Evolutionary conservation across 331 rosid genomes (phyloP).

Genomic region (Pyracantha coccinea): DNA sequence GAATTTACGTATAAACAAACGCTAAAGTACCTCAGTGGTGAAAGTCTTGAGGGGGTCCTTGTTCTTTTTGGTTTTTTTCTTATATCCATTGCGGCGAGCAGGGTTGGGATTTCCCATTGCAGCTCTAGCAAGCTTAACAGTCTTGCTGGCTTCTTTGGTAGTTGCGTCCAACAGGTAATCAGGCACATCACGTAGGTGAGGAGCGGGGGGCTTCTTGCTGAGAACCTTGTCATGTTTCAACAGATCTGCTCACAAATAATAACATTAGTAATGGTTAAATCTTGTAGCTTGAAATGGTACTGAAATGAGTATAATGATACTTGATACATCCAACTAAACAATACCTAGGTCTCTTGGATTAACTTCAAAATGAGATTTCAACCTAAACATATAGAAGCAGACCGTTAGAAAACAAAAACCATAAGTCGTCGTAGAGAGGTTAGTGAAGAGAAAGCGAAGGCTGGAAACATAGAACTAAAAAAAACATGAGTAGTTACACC

Average conservation of each 20-base stretch:
- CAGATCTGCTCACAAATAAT: slow-evolving; percentile 46
- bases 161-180: slow-evolving; percentile 73
- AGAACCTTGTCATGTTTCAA: slow-evolving; percentile 87
- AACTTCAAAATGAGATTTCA: slow-evolving; percentile 42
- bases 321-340: not conserved
- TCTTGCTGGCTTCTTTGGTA: slow-evolving; percentile 82
- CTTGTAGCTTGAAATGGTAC: not conserved
- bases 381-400: slow-evolving; percentile 12
- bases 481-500: not conserved
- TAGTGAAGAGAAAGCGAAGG: not conserved
- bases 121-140: slow-evolving; percentile 73
- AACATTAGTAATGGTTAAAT: not conserved
- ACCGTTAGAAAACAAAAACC: not conserved
- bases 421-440: not conserved
- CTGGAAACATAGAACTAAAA: not conserved
- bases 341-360: slow-evolving; percentile 40
- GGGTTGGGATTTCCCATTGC: slow-evolving; percentile 71
- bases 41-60: slow-evolving; percentile 81
- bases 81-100: slow-evolving; percentile 34
- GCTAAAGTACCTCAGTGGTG: slow-evolving; percentile 43
- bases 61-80: slow-evolving; percentile 51
- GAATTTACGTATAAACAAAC: not conserved
- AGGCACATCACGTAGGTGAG: slow-evolving; percentile 78
- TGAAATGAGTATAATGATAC: not conserved
- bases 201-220: slow-evolving; percentile 67